Base-by-base conservation (phyloP, 805 yeast genomes). In the Yamadazyma takamatsuzukensis region DNA sequence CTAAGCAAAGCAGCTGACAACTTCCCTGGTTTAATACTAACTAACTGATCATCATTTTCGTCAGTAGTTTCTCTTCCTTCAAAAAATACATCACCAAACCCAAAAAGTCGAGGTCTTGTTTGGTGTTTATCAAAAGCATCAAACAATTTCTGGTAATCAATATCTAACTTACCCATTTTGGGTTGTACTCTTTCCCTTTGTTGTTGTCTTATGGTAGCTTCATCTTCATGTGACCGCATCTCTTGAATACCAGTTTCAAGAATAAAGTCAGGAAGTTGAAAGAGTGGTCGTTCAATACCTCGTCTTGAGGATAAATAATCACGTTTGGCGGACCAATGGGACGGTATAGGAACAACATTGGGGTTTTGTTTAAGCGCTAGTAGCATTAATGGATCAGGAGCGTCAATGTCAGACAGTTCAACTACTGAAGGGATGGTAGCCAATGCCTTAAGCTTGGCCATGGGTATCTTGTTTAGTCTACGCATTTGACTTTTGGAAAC, bases 151-250 rank as follows among this genome's bases (percentile, higher is more conserved):
- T 75, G 80, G 52, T 83, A 89, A 56, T 90, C 97, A 15, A 93
- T 73, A 53, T 90, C 97, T 15, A 90, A 55, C 32, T 78, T 68
- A 1, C 94, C 94, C 78, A 87, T 68, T 52, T 85, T 86, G 0
- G 96, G 96, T 54, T 86, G 96, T 0, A 88, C 94, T 32, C 83
- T 69, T 36, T 84, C 90, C 41, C 97, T 70, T 54, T 81, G 81
- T 49, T 74, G 70, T 48, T 84, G 93, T 50, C 83, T 79, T 44
- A 87, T 52, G 1, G 78, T 68, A 10, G 73, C 61, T 13, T 73
- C 78, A 27, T 79, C 79, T 4, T 63, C 54, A 2, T 78, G 75
- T 35, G 77, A 76, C 53, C 97, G 73, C 95, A 90, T 83, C 34
- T 84, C 88, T 41, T 78, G 73, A 17, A 90, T 88, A 2, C 96